Evolutionary conservation across 2,329 filamentous ascomycete species (phyloP).

Genomic region (Claviceps paspali): DNA sequence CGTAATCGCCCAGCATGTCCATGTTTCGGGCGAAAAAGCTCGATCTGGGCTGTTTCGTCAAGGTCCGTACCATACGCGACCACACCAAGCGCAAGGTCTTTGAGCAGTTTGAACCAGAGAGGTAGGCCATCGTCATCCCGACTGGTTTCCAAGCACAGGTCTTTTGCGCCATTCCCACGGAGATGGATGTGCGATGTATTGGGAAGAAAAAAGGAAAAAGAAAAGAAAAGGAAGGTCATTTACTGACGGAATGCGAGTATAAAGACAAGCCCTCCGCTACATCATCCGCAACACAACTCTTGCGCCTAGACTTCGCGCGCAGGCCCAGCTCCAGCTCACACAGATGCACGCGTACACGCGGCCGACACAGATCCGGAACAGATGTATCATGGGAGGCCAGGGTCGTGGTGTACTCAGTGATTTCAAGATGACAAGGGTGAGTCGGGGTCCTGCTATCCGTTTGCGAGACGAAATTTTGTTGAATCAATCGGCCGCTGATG

Average conservation of each 20-base stretch:
- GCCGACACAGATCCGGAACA: slow-evolving; percentile 83
- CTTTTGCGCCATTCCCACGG: not conserved
- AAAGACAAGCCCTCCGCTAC: slow-evolving; percentile 81
- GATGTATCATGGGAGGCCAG: slow-evolving; percentile 86
- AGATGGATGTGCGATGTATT: too few species aligned
- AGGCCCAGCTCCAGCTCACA: slow-evolving; percentile 82
- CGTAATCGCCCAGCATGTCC: slow-evolving; percentile 41
- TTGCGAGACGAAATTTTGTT: too few species aligned
- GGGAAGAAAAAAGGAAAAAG: too few species aligned
- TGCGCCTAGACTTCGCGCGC: slow-evolving; percentile 64
- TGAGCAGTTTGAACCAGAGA: slow-evolving; percentile 71
- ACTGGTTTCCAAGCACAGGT: too few species aligned
- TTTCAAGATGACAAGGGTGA: slow-evolving; percentile 81
- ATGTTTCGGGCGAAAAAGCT: slow-evolving; percentile 85
- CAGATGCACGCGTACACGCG: slow-evolving; percentile 96
- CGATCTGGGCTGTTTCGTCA: slow-evolving; percentile 76
- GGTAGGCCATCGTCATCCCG: slow-evolving; percentile 35
- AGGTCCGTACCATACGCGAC: slow-evolving; percentile 76
- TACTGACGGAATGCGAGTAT: too few species aligned
- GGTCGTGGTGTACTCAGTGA: slow-evolving; percentile 80
- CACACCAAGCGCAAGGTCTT: slow-evolving; percentile 95
- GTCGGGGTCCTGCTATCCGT: too few species aligned
- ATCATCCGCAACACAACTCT: slow-evolving; percentile 87
- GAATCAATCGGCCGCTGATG: too few species aligned
- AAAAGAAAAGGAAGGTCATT: too few species aligned